Base-by-base conservation (phyloP, 345 rosid genomes). In the Eucalyptus cloeziana region DNA sequence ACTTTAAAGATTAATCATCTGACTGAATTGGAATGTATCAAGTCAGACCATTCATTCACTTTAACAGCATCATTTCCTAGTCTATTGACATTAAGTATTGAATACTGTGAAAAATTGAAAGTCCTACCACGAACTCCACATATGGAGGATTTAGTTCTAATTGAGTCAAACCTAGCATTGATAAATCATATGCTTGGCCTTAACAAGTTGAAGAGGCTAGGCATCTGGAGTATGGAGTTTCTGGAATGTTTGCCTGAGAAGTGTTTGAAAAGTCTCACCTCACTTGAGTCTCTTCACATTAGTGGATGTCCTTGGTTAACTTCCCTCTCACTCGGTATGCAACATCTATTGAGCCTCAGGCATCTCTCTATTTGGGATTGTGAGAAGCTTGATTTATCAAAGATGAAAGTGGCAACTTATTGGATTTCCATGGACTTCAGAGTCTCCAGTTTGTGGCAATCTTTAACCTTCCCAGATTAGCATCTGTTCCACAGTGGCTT, bases 1-100 rank as follows among this genome's bases (percentile, higher is more conserved):
- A 3, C 37, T 64, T 64, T n/a, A 14, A 4, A 13, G 5, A n/a
- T 64, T 14, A 2, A 2, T 13, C 0, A 7, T 15, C 13, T 64
- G 76, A 14, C 19, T 64, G 37, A 64, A 64, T 64, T n/a, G 76
- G 76, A 67, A 67, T n/a, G 0, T 19, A 27, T 25, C 13, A 10
- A 60, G n/a, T 60, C 7, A 25, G 31, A 60, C 0, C 0, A 7
- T 64, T 64, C 76, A n/a, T 30, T 15, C 76, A n/a, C 37, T n/a
- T 14, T 8, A n/a, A 14, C 40, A 5, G 5, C 3, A 60, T 60
- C 67, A 60, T 60, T 60, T 60, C 67, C 67, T 60, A 60, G n/a
- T 25, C 67, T 60, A 60, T 60, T 13, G 15, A 25, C 13, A 11
- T 60, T 60, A 11, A 0, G 0, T 2, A 60, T 60, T 10, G 5